phyloP scores from a whole-genome alignment of 495 filamentous ascomycete species.

The Aspergillus steynii region DNA sequence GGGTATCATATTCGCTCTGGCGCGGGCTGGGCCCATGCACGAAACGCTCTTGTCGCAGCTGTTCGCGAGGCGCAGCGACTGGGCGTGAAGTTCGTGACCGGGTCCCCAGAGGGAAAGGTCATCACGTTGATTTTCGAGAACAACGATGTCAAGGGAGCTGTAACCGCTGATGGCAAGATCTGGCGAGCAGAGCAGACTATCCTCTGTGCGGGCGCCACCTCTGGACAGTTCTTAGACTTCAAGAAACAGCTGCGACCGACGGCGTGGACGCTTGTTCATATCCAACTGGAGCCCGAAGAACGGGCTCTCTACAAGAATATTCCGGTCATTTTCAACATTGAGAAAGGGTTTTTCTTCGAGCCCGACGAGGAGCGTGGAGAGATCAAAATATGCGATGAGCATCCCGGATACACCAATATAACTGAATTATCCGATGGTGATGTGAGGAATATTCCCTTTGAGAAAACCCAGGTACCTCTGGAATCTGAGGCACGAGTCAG shows the following conservation, averaged over 20 bases:
- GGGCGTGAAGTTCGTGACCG: slow-evolving; percentile 40
- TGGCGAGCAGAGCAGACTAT: slow-evolving; percentile 34
- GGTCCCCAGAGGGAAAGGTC: slow-evolving; percentile 30
- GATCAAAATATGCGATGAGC: slow-evolving; percentile 55
- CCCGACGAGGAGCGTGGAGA: slow-evolving; percentile 45
- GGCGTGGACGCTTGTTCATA: slow-evolving; percentile 50
- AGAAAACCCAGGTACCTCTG: slow-evolving; percentile 39
- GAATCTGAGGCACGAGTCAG: slow-evolving; percentile 41
- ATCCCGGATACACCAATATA: slow-evolving; percentile 49
- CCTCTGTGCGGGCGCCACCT: slow-evolving; percentile 40
- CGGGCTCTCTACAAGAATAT: slow-evolving; percentile 41
- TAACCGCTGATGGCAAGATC: slow-evolving; percentile 28
- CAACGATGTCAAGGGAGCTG: slow-evolving; percentile 27
- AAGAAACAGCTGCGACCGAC: slow-evolving; percentile 44
- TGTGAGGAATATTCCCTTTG: slow-evolving; percentile 34
- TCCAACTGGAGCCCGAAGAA: slow-evolving; percentile 45
- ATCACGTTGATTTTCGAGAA: slow-evolving; percentile 26
- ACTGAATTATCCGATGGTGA: slow-evolving; percentile 23
- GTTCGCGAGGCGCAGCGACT: slow-evolving; percentile 33
- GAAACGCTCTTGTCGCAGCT: slow-evolving; percentile 35
- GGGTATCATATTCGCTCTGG: slow-evolving; percentile 34
- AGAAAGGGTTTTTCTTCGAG: slow-evolving; percentile 58
- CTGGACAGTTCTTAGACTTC: slow-evolving; percentile 39
- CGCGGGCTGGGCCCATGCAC: slow-evolving; percentile 44
- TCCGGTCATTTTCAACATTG: slow-evolving; percentile 50